Conservation (phyloP, 1,284 basidiomycete genomes). For the Bondarzewia mesenterica region DNA sequence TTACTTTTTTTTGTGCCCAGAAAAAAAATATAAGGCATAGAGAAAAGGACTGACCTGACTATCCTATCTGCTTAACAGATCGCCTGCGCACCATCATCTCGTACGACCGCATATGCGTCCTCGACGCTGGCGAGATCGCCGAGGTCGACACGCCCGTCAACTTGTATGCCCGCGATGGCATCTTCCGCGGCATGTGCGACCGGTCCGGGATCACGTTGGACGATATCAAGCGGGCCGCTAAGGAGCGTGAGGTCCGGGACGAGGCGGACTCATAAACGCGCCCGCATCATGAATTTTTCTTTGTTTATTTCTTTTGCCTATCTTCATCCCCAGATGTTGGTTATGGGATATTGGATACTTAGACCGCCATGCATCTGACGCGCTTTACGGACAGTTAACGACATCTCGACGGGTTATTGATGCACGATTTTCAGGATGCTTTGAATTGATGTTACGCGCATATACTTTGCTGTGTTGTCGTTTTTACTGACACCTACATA, state of each 20-base stretch:
- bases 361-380: too few relatives aligned
- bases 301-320: background rate
- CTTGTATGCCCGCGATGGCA: conserved; percentile 47
- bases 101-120: conserved; percentile 69
- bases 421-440: too few relatives aligned
- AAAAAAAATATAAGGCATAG: too few relatives aligned
- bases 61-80: conserved; percentile 28
- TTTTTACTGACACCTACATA: too few relatives aligned
- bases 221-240: conserved; percentile 33
- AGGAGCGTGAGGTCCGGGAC: conserved; percentile 7
- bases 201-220: conserved; percentile 44
- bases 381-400: too few relatives aligned
- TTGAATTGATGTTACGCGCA: too few relatives aligned
- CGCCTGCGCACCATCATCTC: conserved; percentile 73
- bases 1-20: background rate
- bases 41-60: background rate
- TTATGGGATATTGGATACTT: too few relatives aligned
- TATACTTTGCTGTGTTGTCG: too few relatives aligned
- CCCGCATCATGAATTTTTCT: background rate
- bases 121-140: conserved; percentile 66
- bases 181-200: conserved; percentile 66
- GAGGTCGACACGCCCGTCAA: conserved; percentile 65
- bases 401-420: too few relatives aligned
- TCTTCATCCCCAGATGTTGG: too few relatives aligned
- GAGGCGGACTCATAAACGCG: background rate